Base-by-base conservation (phyloP, 805 yeast genomes). In the Jamesozyma piceae region DNA sequence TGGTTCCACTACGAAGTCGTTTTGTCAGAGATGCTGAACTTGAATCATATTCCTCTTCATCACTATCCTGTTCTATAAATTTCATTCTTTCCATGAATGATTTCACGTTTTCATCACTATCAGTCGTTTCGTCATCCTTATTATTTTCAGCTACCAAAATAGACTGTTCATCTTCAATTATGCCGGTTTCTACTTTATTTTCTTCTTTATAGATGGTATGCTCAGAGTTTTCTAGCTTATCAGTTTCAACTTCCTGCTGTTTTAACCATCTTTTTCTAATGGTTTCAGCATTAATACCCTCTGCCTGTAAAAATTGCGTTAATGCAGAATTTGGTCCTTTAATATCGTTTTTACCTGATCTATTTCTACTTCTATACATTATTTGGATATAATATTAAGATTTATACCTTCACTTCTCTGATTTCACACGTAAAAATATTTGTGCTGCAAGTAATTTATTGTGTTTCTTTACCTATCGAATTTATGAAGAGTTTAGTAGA, bases 221-320 rank as follows among this genome's bases (percentile, higher is more conserved):
- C 17, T 13, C 30, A 4, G 22, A 37, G 22, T 44, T 33, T 35
- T 33, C 39, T 38, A 36, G 29, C n/a, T n/a, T n/a, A n/a, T n/a
- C n/a, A n/a, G n/a, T n/a, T n/a, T n/a, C n/a, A n/a, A n/a, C n/a
- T 30, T 50, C 54, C 13, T 59, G 59, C 27, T 63, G 61, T 40
- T 60, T 63, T 46, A 59, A 46, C 60, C 67, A 71, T 44, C 71
- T 57, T 39, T 66, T 65, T 55, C 88, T 71, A 57, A 87, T 87
- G 34, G 77, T 78, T 44, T 79, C 87, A 1, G 95, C 87, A 55
- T 69, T 82, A 64, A 89, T 89, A 29, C 97, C 97, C 62, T 88
- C 95, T 43, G 82, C 86, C 39, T 88, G 70, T 46, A 89, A 70
- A 55, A 89, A 89, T 62, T 84, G 92, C 0, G 96, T 89, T 50